Percentiles rank a stretch among this genome's conserved stretches.
These are phyloP conservation scores for Metschnikowia reukaufii DNA, from an alignment of 805 yeast genomes.

Conservation along the genomic window DNA sequence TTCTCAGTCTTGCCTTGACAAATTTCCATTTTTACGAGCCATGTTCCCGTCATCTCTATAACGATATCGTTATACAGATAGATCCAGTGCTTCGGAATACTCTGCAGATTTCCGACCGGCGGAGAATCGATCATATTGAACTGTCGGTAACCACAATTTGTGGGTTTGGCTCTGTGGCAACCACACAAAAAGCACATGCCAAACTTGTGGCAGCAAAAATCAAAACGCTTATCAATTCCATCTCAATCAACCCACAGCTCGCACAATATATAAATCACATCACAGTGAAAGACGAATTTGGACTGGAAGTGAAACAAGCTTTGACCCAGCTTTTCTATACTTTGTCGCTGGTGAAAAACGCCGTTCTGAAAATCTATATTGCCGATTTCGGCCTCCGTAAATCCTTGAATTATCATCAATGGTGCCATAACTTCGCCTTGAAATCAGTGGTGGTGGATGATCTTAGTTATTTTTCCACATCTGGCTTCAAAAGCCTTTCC, in stretches of 20 bases:
- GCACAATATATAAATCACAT: slow-evolving; percentile 14
- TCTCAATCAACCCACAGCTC: slow-evolving; percentile 35
- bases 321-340: slow-evolving; percentile 7
- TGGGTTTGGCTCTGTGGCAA: slow-evolving; percentile 24
- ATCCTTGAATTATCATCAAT: slow-evolving; percentile 8
- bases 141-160: slow-evolving; percentile 25
- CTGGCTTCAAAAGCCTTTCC: neutral
- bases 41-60: slow-evolving; percentile 30
- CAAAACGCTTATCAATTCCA: slow-evolving; percentile 38
- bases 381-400: slow-evolving; percentile 15
- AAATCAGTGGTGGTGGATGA: slow-evolving; percentile 24
- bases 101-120: slow-evolving; percentile 2
- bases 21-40: slow-evolving; percentile 37
- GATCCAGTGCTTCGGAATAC: slow-evolving; percentile 20
- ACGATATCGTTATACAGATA: slow-evolving; percentile 23
- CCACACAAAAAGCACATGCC: slow-evolving; percentile 21
- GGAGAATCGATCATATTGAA: slow-evolving; percentile 24
- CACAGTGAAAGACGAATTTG: slow-evolving; percentile 5
- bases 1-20: slow-evolving; percentile 33
- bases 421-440: slow-evolving; percentile 17
- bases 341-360: slow-evolving; percentile 7
- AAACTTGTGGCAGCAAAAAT: slow-evolving; percentile 38
- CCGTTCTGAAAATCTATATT: slow-evolving; percentile 21
- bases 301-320: neutral
- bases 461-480: slow-evolving; percentile 9